Percentiles rank a stretch among this genome's conserved stretches.
Evolutionary conservation across 2,329 filamentous ascomycete genomes (phyloP).

Genomic region (Neofusicoccum kwambonambiense): DNA sequence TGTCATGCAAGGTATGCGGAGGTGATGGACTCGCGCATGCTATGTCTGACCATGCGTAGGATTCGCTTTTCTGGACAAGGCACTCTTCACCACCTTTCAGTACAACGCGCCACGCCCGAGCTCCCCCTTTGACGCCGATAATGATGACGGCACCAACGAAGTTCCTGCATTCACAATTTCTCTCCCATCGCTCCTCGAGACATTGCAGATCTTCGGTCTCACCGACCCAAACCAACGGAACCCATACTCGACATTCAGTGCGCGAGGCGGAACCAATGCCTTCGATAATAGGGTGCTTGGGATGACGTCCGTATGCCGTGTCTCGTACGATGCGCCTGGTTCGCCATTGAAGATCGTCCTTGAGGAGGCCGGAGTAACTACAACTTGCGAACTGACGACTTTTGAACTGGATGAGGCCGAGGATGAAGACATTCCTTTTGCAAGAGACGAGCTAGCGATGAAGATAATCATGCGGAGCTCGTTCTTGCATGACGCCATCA

Average conservation of each 20-base stretch:
- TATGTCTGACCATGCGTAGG: slow-evolving; percentile 42
- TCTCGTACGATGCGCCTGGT: slow-evolving; percentile 73
- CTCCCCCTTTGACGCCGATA: slow-evolving; percentile 28
- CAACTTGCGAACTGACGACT: slow-evolving; percentile 84
- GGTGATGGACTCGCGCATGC: neutral
- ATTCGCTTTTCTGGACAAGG: slow-evolving; percentile 81
- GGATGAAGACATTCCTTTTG: slow-evolving; percentile 81
- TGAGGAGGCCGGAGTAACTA: slow-evolving; percentile 81
- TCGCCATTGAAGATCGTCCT: slow-evolving; percentile 80
- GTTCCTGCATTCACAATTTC: slow-evolving; percentile 82
- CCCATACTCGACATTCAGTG: slow-evolving; percentile 34
- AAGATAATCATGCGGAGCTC: slow-evolving; percentile 92
- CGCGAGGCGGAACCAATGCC: slow-evolving; percentile 56
- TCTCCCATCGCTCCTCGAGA: slow-evolving; percentile 83
- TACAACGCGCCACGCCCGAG: slow-evolving; percentile 53
- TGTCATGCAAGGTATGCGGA: slow-evolving; percentile 75
- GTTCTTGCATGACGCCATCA: slow-evolving; percentile 69
- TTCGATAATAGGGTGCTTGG: slow-evolving; percentile 83
- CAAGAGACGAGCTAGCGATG: slow-evolving; percentile 74
- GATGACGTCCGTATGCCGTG: slow-evolving; percentile 79
- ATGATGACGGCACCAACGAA: slow-evolving; percentile 40
- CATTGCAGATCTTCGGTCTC: slow-evolving; percentile 89
- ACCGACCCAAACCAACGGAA: slow-evolving; percentile 32
- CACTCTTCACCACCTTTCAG: slow-evolving; percentile 81
- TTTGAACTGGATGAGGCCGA: slow-evolving; percentile 62